Base-by-base conservation (phyloP, 176 grass and related monocot species). In the Musa troglodytarum region DNA sequence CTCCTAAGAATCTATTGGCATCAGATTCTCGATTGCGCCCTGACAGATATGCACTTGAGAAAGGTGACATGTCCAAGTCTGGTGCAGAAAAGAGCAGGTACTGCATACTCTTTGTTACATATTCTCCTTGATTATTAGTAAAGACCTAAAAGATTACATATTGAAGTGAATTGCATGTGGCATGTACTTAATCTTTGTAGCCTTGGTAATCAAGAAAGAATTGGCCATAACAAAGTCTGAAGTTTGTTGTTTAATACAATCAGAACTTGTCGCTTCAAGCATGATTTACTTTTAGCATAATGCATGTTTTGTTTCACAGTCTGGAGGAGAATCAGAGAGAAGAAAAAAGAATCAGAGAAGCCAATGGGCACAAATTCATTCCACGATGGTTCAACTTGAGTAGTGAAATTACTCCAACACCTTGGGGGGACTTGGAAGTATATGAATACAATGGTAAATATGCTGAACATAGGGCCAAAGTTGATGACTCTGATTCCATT, bases 361-460 rank as follows among this genome's bases (percentile, higher is more conserved):
- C 71, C 11, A 90, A 81, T 76, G 84, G 77, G 0, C 83, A 97
- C 62, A 78, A 91, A 34, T 97, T 87, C 63, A 87, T 86, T 68
- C 90, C 94, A 50, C 82, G 66, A 85, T 97, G 94, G 94, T 97
- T 97, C 83, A 93, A 90, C 34, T 14, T 71, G 69, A 93, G 82
- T 1, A 75, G 81, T 50, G 86, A 84, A 55, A 72, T 93, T 11
- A 14, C 50, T 16, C 66, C 90, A 10, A 91, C 94, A 4, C 94
- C 94, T 1, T 97, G 94, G 94, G 94, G 90, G n/a, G 90, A 93
- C 1, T 65, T 97, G 78, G 90, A 97, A 75, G 73, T 97, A 65
- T 97, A 89, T 13, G 88, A 93, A 51, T 97, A 87, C 72, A 97
- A 90, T 13, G 90, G 90, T 63, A 88, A 80, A 76, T 97, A 97